Evolutionary conservation across 768 basidiomycete genomes (phyloP), one percentile per base, ranked within the genome.

Genomic region (Tricholomella constricta): DNA sequence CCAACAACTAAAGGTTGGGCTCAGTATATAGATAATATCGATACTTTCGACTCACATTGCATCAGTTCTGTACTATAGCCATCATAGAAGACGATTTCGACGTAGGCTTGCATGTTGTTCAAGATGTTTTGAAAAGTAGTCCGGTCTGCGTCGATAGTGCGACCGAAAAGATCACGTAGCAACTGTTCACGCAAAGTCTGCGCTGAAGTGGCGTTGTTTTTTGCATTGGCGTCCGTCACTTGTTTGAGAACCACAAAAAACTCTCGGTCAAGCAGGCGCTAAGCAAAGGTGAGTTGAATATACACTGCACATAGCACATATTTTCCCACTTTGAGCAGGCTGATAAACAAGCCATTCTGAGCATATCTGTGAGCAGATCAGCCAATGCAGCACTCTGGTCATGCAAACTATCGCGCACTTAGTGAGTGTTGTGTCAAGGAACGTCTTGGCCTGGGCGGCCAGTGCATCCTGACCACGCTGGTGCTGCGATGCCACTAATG

Each of bases 381-480:
- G 23, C 55, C 9, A 36, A 26, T 9, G 17, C 15, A 41, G 32
- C 27, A 20, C 14, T 43, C 27, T 27, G 38, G n/a, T 9, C 45
- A 19, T 45, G 4, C 12, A 29, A 36, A 41, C 26, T 43, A 45
- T 54, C 4, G 42, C 17, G 58, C 60, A 85, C 81, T 70, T 73
- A 36, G 75, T 71, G 10, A 88, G 67, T 4, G 77, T 81, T 22
- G 67, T 71, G 31, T 78, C 79, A 15, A 89, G 65, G 62, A 88
- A 85, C 14, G 70, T 56, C 57, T 71, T 77, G 1, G 82, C 83
- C 64, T 88, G 85, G 31, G 73, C 64, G 3, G 81, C 76, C 2
- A 91, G 74, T 8, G 78, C 65, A 59, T 88, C 84, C 55, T 88
- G 85, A 26, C 69, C 72, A 56, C 78, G 76, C 38, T 77, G 73